Evolutionary conservation across 257 asterid genomes (phyloP).

Genomic region (Nicotiana otophora): DNA sequence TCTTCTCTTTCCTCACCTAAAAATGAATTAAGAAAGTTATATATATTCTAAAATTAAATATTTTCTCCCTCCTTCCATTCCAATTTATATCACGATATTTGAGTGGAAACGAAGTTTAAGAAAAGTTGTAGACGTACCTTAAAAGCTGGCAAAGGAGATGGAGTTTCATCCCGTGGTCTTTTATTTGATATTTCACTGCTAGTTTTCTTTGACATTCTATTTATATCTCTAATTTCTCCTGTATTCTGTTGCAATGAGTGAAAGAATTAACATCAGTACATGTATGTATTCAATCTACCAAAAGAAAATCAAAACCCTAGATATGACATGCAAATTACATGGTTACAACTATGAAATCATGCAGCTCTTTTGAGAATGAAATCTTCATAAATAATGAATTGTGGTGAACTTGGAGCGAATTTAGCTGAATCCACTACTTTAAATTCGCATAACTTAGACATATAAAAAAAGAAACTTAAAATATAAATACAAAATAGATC

Average conservation of each 20-base stretch:
- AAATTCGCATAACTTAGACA: neutral
- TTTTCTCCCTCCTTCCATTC: too few relatives aligned
- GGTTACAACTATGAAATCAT: neutral
- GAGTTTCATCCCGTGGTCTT: constrained; percentile 50
- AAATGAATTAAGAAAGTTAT: neutral
- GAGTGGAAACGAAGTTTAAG: neutral
- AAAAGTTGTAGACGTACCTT: constrained; percentile 38
- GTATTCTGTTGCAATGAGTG: constrained; percentile 20
- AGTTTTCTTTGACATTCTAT: constrained; percentile 32
- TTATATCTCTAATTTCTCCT: constrained; percentile 27
- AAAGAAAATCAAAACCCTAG: neutral
- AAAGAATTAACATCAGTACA: neutral
- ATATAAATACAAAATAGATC: neutral
- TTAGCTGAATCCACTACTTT: neutral
- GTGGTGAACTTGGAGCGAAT: neutral
- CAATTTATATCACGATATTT: neutral
- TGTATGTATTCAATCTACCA: too few relatives aligned
- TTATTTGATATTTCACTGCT: constrained; percentile 43
- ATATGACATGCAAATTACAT: neutral
- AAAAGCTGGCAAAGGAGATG: constrained; percentile 57
- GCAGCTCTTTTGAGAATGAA: too few relatives aligned
- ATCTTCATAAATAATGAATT: too few relatives aligned
- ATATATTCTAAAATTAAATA: neutral
- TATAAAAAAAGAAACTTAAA: neutral
- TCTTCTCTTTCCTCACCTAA: constrained; percentile 75